Percentiles rank a stretch among this genome's conserved stretches.
These are phyloP conservation scores for Suillus americanus DNA, from an alignment of 768 basidiomycete genomes.

Conservation along the genomic window DNA sequence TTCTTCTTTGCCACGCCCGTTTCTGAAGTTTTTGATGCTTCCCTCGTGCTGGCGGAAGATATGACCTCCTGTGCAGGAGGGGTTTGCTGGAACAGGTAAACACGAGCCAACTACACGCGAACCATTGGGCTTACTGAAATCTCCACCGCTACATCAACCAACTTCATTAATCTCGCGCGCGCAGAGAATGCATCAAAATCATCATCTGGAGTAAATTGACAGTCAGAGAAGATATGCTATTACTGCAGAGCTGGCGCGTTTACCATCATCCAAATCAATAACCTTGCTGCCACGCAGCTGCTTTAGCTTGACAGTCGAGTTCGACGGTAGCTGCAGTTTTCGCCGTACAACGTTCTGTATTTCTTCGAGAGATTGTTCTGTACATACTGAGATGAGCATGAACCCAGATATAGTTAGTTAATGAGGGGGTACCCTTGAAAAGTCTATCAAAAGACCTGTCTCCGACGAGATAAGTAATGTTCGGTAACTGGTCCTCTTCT, in stretches of 20 bases:
- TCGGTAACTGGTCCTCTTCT: conserved; percentile 19
- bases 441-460: conserved; percentile 40
- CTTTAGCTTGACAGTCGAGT: conserved; percentile 37
- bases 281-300: conserved; percentile 54
- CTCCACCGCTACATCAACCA: conserved; percentile 37
- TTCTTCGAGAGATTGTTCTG: conserved; percentile 63
- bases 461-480: conserved; percentile 39
- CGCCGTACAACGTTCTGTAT: conserved; percentile 56
- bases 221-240: conserved; percentile 4
- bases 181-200: conserved; percentile 75
- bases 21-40: neutral
- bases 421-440: conserved; percentile 36
- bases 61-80: conserved; percentile 16
- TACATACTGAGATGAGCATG: conserved; percentile 9
- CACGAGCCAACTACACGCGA: neutral
- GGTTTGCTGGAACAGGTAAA: neutral
- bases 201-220: conserved; percentile 49
- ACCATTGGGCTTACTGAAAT: neutral
- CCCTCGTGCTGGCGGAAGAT: neutral
- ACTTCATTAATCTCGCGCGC: conserved; percentile 37
- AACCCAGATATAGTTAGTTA: neutral
- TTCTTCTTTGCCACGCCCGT: conserved; percentile 20
- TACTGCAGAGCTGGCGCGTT: conserved; percentile 2
- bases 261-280: conserved; percentile 80
- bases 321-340: conserved; percentile 54